Percentiles rank a stretch among this genome's conserved stretches.
Evolutionary conservation across 495 filamentous ascomycete species (phyloP).

Genomic region (Rostrohypoxylon terebratum): DNA sequence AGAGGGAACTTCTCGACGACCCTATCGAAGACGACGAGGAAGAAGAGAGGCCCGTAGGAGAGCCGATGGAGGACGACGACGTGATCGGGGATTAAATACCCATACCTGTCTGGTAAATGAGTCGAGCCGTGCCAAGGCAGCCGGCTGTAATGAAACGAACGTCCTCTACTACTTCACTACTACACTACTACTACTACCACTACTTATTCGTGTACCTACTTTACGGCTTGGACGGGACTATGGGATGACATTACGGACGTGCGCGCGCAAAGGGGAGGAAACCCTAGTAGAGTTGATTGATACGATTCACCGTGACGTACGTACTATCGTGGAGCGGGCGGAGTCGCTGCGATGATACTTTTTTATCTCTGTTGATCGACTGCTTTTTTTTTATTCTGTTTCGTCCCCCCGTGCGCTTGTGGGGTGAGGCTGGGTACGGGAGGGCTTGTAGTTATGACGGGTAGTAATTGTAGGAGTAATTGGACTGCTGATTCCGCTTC

Average conservation of each 20-base stretch:
- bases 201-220: constrained; percentile 10
- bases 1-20: constrained; percentile 69
- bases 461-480: constrained; percentile 16
- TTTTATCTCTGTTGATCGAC: neutral
- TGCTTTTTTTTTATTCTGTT: neutral
- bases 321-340: neutral
- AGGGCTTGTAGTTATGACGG: neutral
- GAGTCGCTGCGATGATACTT: neutral
- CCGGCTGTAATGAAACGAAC: constrained; percentile 4
- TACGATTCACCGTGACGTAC: constrained; percentile 14
- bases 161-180: neutral
- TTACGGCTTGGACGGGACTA: constrained; percentile 8
- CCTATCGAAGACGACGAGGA: constrained; percentile 63
- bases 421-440: neutral
- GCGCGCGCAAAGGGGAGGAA: neutral
- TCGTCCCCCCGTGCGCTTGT: neutral
- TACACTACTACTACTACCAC: neutral
- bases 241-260: constrained; percentile 16
- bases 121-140: neutral
- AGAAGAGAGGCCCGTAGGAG: constrained; percentile 53
- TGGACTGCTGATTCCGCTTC: constrained; percentile 18
- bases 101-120: neutral
- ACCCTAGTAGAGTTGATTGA: constrained; percentile 14
- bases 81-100: constrained; percentile 73
- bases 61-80: constrained; percentile 70